Percentiles rank a stretch among this genome's conserved stretches.
These are phyloP conservation scores for Musa troglodytarum DNA, from an alignment of 176 grass and related monocot genomes.

Conservation along the genomic window DNA sequence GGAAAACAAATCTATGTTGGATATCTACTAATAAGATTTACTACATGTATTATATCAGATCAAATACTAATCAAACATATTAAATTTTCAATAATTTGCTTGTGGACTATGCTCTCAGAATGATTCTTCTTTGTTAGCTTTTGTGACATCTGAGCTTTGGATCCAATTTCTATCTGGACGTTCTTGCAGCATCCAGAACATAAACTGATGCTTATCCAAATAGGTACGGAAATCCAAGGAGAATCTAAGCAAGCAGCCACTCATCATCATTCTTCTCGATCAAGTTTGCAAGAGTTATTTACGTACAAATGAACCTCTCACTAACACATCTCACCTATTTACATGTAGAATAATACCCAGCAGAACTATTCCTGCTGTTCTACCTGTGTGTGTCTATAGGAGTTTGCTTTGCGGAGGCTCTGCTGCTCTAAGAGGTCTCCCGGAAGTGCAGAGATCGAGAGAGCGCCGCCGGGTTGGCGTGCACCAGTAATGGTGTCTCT, in stretches of 20 bases:
- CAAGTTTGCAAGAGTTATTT: neutral
- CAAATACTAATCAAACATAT: too few relatives aligned
- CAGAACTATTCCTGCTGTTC: neutral
- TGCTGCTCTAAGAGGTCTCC: slow-evolving; percentile 22
- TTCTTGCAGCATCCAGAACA: neutral
- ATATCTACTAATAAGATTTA: too few relatives aligned
- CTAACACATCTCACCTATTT: neutral
- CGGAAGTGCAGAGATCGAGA: slow-evolving; percentile 67
- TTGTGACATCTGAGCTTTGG: neutral
- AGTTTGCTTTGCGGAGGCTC: too few relatives aligned
- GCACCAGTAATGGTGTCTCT: slow-evolving; percentile 38
- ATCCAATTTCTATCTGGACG: neutral
- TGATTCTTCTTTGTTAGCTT: too few relatives aligned
- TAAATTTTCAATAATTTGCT: too few relatives aligned
- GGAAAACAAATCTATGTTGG: too few relatives aligned
- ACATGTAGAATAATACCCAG: neutral
- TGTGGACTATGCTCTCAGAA: too few relatives aligned
- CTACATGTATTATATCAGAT: too few relatives aligned
- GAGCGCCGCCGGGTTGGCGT: slow-evolving; percentile 61
- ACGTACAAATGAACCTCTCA: neutral
- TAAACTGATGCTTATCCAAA: too few relatives aligned
- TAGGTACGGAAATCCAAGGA: too few relatives aligned
- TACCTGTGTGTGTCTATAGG: too few relatives aligned
- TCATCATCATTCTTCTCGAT: neutral
- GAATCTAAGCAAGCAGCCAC: neutral